Evolutionary conservation across 352 stramenopile genomes (phyloP), one percentile per base, ranked within the genome.

Genomic region (Elongisporangium undulatum): DNA sequence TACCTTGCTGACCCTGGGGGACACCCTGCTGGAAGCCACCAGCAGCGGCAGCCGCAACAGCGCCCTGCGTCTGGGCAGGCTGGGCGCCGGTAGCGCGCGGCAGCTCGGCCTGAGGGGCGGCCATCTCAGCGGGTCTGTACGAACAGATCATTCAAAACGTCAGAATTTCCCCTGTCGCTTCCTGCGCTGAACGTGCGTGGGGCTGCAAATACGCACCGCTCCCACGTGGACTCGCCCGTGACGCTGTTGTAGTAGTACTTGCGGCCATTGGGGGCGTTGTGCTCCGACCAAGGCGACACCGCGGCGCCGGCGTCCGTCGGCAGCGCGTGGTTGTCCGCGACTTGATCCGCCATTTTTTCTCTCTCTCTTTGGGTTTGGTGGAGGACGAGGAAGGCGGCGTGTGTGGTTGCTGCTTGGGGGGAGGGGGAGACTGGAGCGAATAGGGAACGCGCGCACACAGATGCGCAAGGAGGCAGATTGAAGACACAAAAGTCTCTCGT

Each of bases 171-270:
- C 34, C 34, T 45, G 10, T 45, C 34, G 34, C 34, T 45, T 45
- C 10, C 34, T 17, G 34, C 34, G 34, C 34, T 45, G 26, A 9
- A 45, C 16, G 34, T 17, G 29, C 7, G 7, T 39, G 10, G 10
- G 29, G 7, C 6, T 45, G 3, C 52, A 53, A 26, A 39, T n/a
- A 75, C 82, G 49, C 71, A 95, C 74, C 82, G 83, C 51, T 96
- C 88, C 89, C 89, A 98, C 45, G 79, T 95, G 19, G 87, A 96
- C 63, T 96, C 89, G 58, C 87, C 87, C 23, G 90, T 96, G 60
- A 84, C 75, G 69, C 84, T 77, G 69, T 97, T 97, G 81, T 97
- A 96, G 71, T 91, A 97, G 69, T 97, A 97, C 69, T 92, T 93
- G 73, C 89, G 82, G 57, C 90, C 90, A 62, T 97, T 93, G 26